Evolutionary conservation across 2,329 filamentous ascomycete genomes (phyloP).

Genomic region (Metarhizium guizhouense): DNA sequence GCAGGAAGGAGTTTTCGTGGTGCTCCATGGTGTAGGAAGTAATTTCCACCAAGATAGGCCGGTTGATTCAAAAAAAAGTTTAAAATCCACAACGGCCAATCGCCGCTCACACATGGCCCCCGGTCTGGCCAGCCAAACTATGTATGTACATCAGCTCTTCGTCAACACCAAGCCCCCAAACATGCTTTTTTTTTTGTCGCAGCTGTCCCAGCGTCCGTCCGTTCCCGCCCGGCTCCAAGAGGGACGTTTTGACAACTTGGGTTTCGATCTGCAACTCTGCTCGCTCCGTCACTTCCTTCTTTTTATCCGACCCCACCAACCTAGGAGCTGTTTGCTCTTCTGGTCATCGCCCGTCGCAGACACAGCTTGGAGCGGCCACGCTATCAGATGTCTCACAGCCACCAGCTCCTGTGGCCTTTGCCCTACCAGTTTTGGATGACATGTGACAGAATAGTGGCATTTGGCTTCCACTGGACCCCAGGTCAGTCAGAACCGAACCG

Average conservation of each 20-base stretch:
- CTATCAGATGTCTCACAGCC: not conserved
- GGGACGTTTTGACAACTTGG: not conserved
- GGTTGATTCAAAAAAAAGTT: constrained; percentile 4
- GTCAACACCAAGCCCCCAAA: not conserved
- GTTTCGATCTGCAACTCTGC: not conserved
- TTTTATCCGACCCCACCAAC: too few relatives aligned
- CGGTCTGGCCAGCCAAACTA: not conserved
- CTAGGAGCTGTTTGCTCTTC: too few relatives aligned
- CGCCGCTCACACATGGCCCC: not conserved
- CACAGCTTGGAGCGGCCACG: not conserved
- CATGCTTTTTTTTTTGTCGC: not conserved
- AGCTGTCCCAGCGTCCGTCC: too few relatives aligned
- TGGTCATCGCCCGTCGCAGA: too few relatives aligned
- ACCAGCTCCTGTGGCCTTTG: not conserved
- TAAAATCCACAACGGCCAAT: constrained; percentile 1
- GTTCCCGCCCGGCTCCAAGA: too few relatives aligned
- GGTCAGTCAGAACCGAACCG: not conserved
- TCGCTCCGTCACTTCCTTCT: too few relatives aligned
- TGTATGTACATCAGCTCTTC: too few relatives aligned
- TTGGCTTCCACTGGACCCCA: not conserved
- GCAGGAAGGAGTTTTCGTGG: too few relatives aligned
- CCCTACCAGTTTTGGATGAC: not conserved
- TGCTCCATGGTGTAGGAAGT: too few relatives aligned
- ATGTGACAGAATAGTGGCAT: not conserved
- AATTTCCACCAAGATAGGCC: constrained; percentile 5